These are phyloP conservation scores for Lipomyces yarrowii DNA, from an alignment of 1,139 yeast genomes.

Conservation along the genomic window DNA sequence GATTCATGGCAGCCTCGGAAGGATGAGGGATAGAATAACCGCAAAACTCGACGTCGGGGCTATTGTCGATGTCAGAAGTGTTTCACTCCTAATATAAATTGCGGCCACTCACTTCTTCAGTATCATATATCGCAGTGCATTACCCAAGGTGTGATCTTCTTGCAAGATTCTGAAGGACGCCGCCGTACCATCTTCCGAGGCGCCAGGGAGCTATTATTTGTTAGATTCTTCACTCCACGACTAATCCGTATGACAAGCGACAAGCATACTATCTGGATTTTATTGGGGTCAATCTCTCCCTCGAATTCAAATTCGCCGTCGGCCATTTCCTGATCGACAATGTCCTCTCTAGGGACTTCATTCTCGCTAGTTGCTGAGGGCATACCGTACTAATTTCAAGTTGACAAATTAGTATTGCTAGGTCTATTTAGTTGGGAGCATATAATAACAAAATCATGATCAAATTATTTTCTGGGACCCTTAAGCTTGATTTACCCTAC, in stretches of 20 bases:
- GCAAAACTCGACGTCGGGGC: conserved; percentile 94
- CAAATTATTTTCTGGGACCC: not conserved
- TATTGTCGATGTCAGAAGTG: conserved; percentile 21
- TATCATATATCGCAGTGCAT: conserved; percentile 87
- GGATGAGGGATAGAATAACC: conserved; percentile 99
- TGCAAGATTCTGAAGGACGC: conserved; percentile 91
- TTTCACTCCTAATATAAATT: not conserved
- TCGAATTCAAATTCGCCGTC: conserved; percentile 18
- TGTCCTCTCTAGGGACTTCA: not conserved
- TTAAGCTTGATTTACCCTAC: not conserved
- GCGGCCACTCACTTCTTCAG: conserved; percentile 67
- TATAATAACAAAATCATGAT: not conserved
- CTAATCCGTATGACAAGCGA: too few relatives aligned
- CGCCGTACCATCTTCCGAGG: conserved; percentile 93
- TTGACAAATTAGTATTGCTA: not conserved
- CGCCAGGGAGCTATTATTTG: conserved; percentile 66
- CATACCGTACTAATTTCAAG: not conserved
- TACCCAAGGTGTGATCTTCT: conserved; percentile 95
- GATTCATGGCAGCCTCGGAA: conserved; percentile 83
- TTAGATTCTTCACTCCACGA: not conserved
- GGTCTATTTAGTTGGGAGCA: not conserved
- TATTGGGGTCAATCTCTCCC: conserved; percentile 22
- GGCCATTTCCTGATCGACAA: conserved; percentile 16
- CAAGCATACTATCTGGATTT: conserved; percentile 26
- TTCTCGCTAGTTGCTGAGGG: not conserved